Percentiles rank a stretch among this genome's conserved stretches.
Evolutionary conservation across 1,284 basidiomycete genomes (phyloP).

Genomic region (Apiotrichum siamense): DNA sequence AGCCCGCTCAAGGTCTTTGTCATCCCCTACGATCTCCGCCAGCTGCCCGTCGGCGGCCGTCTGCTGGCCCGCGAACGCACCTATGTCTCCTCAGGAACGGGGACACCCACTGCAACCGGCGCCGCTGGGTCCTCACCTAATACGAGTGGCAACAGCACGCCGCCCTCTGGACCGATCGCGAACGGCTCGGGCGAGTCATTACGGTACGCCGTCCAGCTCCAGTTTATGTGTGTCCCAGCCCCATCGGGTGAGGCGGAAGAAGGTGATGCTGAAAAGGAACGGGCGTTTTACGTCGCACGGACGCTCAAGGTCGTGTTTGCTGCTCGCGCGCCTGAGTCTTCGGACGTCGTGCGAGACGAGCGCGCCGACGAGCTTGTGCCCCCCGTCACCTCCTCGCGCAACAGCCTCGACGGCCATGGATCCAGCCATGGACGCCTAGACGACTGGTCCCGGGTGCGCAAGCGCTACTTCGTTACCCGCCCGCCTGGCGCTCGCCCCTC

Average conservation of each 20-base stretch:
- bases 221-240: constrained; percentile 39
- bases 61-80: constrained; percentile 42
- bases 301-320: constrained; percentile 41
- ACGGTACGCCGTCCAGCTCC: constrained; percentile 48
- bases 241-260: constrained; percentile 7
- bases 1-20: constrained; percentile 51
- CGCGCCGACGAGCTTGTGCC: constrained; percentile 39
- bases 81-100: constrained; percentile 22
- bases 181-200: constrained; percentile 21
- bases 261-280: not conserved
- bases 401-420: too few relatives aligned
- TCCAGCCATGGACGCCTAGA: not conserved
- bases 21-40: constrained; percentile 51
- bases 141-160: not conserved
- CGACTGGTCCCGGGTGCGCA: not conserved
- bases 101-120: not conserved
- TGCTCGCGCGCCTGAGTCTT: constrained; percentile 18
- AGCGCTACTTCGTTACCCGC: constrained; percentile 1
- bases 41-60: constrained; percentile 38
- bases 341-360: constrained; percentile 28
- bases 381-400: constrained; percentile 13
- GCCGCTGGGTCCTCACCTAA: not conserved
- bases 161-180: too few relatives aligned
- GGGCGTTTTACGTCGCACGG: constrained; percentile 39
- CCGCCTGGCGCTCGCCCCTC: not conserved